Evolutionary conservation across 305 asterid genomes (phyloP), one percentile per base, ranked within the genome.

Genomic region (Solanum hybrid): DNA sequence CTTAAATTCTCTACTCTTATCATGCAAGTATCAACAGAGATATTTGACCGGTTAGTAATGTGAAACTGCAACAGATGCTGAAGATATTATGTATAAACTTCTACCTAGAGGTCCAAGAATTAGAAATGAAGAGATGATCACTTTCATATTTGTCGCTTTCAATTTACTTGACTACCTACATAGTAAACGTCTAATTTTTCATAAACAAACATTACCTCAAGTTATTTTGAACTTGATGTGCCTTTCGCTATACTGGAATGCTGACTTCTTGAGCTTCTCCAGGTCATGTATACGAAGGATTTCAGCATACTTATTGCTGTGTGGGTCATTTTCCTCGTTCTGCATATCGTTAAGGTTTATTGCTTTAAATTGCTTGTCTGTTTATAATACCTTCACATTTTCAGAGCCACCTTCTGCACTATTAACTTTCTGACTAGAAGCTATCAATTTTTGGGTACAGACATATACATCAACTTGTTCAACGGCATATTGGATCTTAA

Each of bases 261-360:
- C 38, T 42, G 73, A 82, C 71, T 82, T 82, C 87, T 31, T 82
- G 73, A 27, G 72, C 40, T 82, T 36, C 90, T n/a, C 73, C 92
- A 95, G 96, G 93, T 94, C 51, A 92, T 95, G 72, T 51, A 77
- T 93, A 94, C 96, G 97, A 95, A 91, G 91, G 96, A 96, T 89
- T 91, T 95, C 4, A 89, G 91, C 87, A 86, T 94, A 36, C 96
- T 96, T 81, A 22, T 92, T 86, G 90, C 91, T 46, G 95, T 95
- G 86, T 96, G 97, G 98, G 42, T 89, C 84, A 73, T 91, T 89
- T 88, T 95, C 87, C 93, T 94, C 40, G 40, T 88, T 24, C 96
- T 96, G 84, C 97, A 94, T 79, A 85, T 96, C 56, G 77, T 90
- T 90, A 95, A 94, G 95, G 97, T 94, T 92, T 31, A 29, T 51